phyloP scores from a whole-genome alignment of 441 rosid genomes.

The Brassica hybrid region DNA sequence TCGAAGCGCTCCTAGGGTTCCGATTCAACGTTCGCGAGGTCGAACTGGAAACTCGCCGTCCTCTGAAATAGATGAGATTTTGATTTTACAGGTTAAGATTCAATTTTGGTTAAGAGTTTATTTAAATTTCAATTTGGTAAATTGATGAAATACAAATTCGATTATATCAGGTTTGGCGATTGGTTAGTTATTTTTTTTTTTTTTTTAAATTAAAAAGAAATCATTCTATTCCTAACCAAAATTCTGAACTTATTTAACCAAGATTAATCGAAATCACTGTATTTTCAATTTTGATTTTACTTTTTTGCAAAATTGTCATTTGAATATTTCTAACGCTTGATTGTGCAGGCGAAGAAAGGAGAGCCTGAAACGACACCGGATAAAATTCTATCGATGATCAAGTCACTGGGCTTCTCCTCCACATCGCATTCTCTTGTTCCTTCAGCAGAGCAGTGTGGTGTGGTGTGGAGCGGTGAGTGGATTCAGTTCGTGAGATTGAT shows the following conservation, averaged over 20 bases:
- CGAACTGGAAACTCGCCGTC: constrained; percentile 95
- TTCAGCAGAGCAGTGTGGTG: constrained; percentile 94
- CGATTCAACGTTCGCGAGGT: constrained; percentile 96
- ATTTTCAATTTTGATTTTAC: too few relatives aligned
- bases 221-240: too few relatives aligned
- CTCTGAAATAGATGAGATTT: constrained; percentile 71
- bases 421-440: constrained; percentile 86
- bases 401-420: constrained; percentile 91
- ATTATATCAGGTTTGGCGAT: too few relatives aligned
- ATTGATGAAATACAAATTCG: too few relatives aligned
- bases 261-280: too few relatives aligned
- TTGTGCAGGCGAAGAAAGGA: constrained; percentile 85
- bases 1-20: constrained; percentile 89
- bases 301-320: too few relatives aligned
- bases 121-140: not conserved
- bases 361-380: constrained; percentile 94
- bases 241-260: too few relatives aligned
- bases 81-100: not conserved
- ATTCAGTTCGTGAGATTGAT: constrained; percentile 87
- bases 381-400: constrained; percentile 92
- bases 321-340: too few relatives aligned
- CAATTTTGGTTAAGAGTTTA: not conserved
- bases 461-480: constrained; percentile 64
- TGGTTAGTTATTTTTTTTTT: too few relatives aligned
- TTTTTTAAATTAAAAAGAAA: too few relatives aligned